Conservation (phyloP, 352 stramenopile genomes). For the Phytophthora citrophthora region DNA sequence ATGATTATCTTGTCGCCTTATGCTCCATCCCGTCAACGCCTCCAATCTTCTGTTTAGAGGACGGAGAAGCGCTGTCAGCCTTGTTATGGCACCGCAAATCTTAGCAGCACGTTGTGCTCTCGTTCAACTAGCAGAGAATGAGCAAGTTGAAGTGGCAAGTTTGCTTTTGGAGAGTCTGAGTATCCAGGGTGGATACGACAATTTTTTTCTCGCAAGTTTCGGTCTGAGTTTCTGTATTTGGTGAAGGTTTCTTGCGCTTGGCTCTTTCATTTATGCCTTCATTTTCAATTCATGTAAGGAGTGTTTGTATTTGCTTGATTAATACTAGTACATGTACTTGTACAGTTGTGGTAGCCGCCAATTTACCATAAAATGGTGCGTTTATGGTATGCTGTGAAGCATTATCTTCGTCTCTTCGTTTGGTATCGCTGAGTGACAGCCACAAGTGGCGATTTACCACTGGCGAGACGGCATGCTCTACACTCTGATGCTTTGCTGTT, state of each 20-base stretch:
- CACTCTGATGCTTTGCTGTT: no score
- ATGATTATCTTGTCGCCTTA: slow-evolving; percentile 1
- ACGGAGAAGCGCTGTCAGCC: not conserved
- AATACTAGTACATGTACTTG: no score
- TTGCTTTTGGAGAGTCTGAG: not conserved
- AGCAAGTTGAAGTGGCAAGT: slow-evolving; percentile 11
- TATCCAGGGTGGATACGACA: slow-evolving; percentile 18
- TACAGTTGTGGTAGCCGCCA: no score
- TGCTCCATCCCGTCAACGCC: not conserved
- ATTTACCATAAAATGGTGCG: no score
- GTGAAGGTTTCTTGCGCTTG: no score
- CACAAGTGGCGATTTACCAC: not conserved
- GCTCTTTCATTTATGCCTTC: no score
- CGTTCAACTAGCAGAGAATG: not conserved
- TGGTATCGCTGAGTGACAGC: not conserved
- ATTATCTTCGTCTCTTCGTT: slow-evolving; percentile 5
- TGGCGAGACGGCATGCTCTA: not conserved
- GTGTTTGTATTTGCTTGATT: no score
- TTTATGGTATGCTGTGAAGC: not conserved
- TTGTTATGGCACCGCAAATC: slow-evolving; percentile 2
- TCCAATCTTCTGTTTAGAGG: slow-evolving; percentile 6
- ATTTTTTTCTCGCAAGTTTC: not conserved
- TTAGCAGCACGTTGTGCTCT: slow-evolving; percentile 7
- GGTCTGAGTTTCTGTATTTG: no score
- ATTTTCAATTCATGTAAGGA: no score